Base-by-base conservation (phyloP, 805 yeast genomes). In the Saccharomycopsis schoenii region DNA sequence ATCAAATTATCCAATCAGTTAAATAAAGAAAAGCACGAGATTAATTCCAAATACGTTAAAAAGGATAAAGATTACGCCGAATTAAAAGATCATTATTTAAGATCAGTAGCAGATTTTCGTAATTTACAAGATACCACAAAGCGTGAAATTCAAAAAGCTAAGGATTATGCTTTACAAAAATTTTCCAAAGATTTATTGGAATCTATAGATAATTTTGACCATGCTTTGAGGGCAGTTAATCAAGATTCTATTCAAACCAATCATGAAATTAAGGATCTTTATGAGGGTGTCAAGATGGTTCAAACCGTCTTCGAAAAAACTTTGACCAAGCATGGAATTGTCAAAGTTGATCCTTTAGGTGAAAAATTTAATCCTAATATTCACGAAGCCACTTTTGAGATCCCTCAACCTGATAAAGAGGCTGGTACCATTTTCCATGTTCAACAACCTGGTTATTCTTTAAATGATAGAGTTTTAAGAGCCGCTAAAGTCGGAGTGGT, bases 401-500 rank as follows among this genome's bases (percentile, higher is more conserved):
- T 88, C 60, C 87, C 93, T 40, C 89, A 86, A 70, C 89, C 92
- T 57, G 94, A 83, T 67, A 89, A 89, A 74, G 93, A 88, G 74
- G 89, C 97, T 17, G 97, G 97, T 63, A 86, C 97, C 34, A 89
- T 91, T 62, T 88, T 92, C 83, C 89, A 83, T 69, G 97, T 92
- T 63, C 97, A 91, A 76, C 97, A 88, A 76, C 81, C 86, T 25
- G 97, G 97, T 52, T 91, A 85, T 77, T 84, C 86, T 62, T 80
- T 90, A 69, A 90, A 90, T 76, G 83, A 86, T 68, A 83, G 97
- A 72, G 96, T 91, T 40, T 80, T 91, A 71, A 83, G 97, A 76
- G 96, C 97, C 39, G 97, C 97, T 62, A 91, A 91, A 80, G 97
- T 91, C 66, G 97, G 97, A 68, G 83, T 91, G 69, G 97, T 91